Evolutionary conservation across 768 basidiomycete genomes (phyloP).

Genomic region (Phanerochaete sordida): DNA sequence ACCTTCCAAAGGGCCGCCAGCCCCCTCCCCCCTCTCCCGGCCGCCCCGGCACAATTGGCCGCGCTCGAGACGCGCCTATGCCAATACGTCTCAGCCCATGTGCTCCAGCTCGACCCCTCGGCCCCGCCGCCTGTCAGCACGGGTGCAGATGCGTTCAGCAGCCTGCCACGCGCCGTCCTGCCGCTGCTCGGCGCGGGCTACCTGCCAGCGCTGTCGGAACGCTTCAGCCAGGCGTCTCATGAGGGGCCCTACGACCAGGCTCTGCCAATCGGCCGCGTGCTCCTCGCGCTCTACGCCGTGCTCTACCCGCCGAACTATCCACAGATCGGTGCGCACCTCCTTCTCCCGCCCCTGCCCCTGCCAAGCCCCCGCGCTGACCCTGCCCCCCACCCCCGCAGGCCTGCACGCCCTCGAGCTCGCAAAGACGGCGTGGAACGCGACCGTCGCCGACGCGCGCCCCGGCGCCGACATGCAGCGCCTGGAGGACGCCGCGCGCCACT

Average conservation of each 20-base stretch:
- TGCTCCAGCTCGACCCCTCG: slow-evolving; percentile 2
- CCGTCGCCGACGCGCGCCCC: slow-evolving; percentile 28
- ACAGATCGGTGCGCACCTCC: slow-evolving; percentile 63
- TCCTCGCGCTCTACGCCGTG: slow-evolving; percentile 63
- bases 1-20: slow-evolving; percentile 35
- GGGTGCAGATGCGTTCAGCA: not conserved
- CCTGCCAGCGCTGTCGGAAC: slow-evolving; percentile 54
- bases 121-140: not conserved
- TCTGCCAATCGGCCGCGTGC: slow-evolving; percentile 46
- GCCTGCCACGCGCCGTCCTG: slow-evolving; percentile 33
- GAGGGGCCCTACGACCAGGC: slow-evolving; percentile 55
- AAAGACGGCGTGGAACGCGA: slow-evolving; percentile 74
- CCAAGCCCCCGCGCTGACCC: not conserved
- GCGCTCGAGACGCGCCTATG: slow-evolving; percentile 28
- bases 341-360: not conserved
- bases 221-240: slow-evolving; percentile 69
- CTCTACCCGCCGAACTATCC: slow-evolving; percentile 78
- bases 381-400: slow-evolving; percentile 39
- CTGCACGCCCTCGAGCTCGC: slow-evolving; percentile 74
- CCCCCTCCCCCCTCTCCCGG: slow-evolving; percentile 37
- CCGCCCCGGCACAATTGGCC: slow-evolving; percentile 18
- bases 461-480: slow-evolving; percentile 5
- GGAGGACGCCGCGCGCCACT: slow-evolving; percentile 24
- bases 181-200: slow-evolving; percentile 54
- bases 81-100: slow-evolving; percentile 32